phyloP scores from a whole-genome alignment of 2,329 filamentous ascomycete species.

The Waltergamsia citrina region DNA sequence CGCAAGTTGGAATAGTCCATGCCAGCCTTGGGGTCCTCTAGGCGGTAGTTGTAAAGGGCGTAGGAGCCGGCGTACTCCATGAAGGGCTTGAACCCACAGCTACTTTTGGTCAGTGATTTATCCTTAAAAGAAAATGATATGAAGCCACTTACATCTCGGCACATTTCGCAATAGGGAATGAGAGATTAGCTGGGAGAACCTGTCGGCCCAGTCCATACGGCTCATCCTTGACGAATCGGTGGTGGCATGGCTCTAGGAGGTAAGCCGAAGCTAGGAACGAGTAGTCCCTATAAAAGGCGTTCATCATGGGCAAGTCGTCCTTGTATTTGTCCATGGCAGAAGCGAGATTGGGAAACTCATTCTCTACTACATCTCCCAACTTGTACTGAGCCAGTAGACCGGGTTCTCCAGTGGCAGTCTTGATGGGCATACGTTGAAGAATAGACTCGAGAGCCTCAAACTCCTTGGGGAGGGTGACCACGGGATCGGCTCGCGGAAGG shows the following conservation, averaged over 20 bases:
- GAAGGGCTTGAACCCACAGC: slow-evolving; percentile 75
- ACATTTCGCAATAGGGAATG: slow-evolving; percentile 74
- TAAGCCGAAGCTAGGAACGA: slow-evolving; percentile 85
- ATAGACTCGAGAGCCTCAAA: slow-evolving; percentile 67
- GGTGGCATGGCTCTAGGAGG: slow-evolving; percentile 83
- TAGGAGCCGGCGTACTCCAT: slow-evolving; percentile 75
- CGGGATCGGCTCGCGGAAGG: slow-evolving; percentile 56
- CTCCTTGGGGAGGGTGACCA: slow-evolving; percentile 56
- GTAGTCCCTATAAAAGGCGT: slow-evolving; percentile 85
- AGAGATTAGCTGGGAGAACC: slow-evolving; percentile 61
- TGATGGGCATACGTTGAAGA: slow-evolving; percentile 69
- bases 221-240: slow-evolving; percentile 60
- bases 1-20: slow-evolving; percentile 62
- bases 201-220: slow-evolving; percentile 71
- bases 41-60: slow-evolving; percentile 59
- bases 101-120: slow-evolving; percentile 8
- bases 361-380: slow-evolving; percentile 65
- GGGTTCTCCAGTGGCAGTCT: slow-evolving; percentile 60
- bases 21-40: slow-evolving; percentile 44
- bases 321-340: slow-evolving; percentile 61
- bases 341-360: slow-evolving; percentile 71
- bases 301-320: slow-evolving; percentile 68
- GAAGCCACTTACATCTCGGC: slow-evolving; percentile 65
- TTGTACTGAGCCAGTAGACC: slow-evolving; percentile 67
- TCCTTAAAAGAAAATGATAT: background rate